phyloP scores from a whole-genome alignment of 306 rosid species.

The Glycyrrhiza uralensis region DNA sequence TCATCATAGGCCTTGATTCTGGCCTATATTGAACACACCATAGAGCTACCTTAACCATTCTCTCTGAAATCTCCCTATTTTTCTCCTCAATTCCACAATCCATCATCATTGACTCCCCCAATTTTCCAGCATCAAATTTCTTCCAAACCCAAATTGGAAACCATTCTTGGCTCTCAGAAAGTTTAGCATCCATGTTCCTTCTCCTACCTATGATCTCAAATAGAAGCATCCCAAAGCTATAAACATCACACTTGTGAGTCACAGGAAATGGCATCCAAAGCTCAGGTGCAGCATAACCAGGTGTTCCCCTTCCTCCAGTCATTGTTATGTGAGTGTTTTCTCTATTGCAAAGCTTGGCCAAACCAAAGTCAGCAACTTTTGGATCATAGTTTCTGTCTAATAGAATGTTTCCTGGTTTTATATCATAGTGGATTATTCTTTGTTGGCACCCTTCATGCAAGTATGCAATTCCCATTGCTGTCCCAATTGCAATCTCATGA shows the following conservation, averaged over 20 bases:
- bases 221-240: slow-evolving; percentile 52
- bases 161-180: slow-evolving; percentile 41
- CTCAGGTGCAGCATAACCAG: slow-evolving; percentile 55
- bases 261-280: slow-evolving; percentile 47
- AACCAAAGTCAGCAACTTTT: slow-evolving; percentile 56
- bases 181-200: slow-evolving; percentile 31
- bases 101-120: slow-evolving; percentile 2
- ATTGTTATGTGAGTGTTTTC: slow-evolving; percentile 40
- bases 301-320: slow-evolving; percentile 53
- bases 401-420: slow-evolving; percentile 55
- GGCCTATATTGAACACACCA: slow-evolving; percentile 51
- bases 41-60: slow-evolving; percentile 42
- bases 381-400: slow-evolving; percentile 37
- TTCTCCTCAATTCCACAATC: slow-evolving; percentile 44
- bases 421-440: slow-evolving; percentile 53
- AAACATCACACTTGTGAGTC: slow-evolving; percentile 54
- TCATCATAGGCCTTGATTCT: slow-evolving; percentile 47
- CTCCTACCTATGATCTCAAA: slow-evolving; percentile 49
- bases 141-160: slow-evolving; percentile 49
- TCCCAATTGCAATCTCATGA: slow-evolving; percentile 47
- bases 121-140: slow-evolving; percentile 12
- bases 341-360: slow-evolving; percentile 43
- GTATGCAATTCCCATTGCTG: slow-evolving; percentile 48
- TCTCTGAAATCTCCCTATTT: slow-evolving; percentile 28
- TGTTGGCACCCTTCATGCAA: slow-evolving; percentile 51